Percentiles rank a stretch among this genome's conserved stretches.
Evolutionary conservation across 352 stramenopile species (phyloP).

Genomic region (Globisporangium heterothallicum): DNA sequence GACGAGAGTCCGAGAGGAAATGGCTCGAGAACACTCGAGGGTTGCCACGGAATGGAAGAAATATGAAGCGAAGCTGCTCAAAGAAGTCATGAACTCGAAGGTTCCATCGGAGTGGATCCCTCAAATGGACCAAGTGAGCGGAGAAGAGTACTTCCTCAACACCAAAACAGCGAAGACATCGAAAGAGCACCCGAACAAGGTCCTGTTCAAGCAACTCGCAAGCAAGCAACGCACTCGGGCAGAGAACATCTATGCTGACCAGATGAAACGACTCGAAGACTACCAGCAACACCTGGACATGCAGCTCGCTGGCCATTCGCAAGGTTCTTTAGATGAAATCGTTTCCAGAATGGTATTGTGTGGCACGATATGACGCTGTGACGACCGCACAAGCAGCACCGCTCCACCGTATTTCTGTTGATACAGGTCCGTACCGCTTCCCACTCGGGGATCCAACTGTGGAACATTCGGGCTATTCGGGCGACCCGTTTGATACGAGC

Average conservation of each 20-base stretch:
- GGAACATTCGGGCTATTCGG: conserved; percentile 6
- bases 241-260: conserved; percentile 17
- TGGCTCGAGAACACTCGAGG: conserved; percentile 17
- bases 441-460: conserved; percentile 1
- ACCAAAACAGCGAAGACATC: conserved; percentile 24
- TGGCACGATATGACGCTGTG: not conserved
- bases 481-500: no score
- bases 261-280: conserved; percentile 16
- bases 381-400: not conserved
- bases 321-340: conserved; percentile 9
- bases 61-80: conserved; percentile 32
- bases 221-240: conserved; percentile 24
- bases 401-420: not conserved
- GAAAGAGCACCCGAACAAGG: conserved; percentile 31
- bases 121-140: conserved; percentile 28
- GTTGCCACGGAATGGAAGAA: conserved; percentile 25
- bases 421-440: no score
- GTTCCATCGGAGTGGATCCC: conserved; percentile 37
- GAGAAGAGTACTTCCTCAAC: conserved; percentile 38
- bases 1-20: conserved; percentile 15
- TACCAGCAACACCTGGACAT: conserved; percentile 20
- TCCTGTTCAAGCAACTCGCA: conserved; percentile 23
- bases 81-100: conserved; percentile 31
- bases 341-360: conserved; percentile 9
- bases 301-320: conserved; percentile 7